Evolutionary conservation across 768 basidiomycete genomes (phyloP).

Genomic region (Lactarius psammicola): DNA sequence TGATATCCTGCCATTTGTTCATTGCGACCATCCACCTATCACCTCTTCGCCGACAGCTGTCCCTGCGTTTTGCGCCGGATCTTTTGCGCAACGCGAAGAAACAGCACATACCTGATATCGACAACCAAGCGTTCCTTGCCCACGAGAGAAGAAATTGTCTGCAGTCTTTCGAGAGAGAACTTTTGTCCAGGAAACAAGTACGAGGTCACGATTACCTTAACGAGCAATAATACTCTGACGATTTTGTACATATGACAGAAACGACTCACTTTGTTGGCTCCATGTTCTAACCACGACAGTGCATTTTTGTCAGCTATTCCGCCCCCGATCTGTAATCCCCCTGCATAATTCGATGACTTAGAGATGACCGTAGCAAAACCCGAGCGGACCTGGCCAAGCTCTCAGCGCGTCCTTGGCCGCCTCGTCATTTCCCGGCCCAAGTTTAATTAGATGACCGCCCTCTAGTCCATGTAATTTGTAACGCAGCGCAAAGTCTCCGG

Average conservation of each 20-base stretch:
- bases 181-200: conserved; percentile 84
- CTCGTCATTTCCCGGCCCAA: conserved; percentile 84
- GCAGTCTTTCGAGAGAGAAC: conserved; percentile 74
- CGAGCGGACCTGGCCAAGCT: conserved; percentile 73
- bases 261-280: conserved; percentile 79
- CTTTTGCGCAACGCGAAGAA: not conserved
- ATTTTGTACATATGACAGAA: conserved; percentile 13
- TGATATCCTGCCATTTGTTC: conserved; percentile 98
- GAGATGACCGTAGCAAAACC: not conserved
- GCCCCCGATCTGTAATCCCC: conserved; percentile 85
- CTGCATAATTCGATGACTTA: conserved; percentile 2
- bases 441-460: conserved; percentile 96
- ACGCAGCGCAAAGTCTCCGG: conserved; percentile 75
- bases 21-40: conserved; percentile 91
- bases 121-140: conserved; percentile 90
- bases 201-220: conserved; percentile 95
- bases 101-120: conserved; percentile 74
- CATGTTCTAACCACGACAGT: conserved; percentile 76
- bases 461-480: conserved; percentile 66
- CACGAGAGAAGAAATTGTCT: conserved; percentile 56
- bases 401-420: conserved; percentile 83
- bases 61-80: not conserved
- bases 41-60: conserved; percentile 77
- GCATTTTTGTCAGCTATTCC: conserved; percentile 86
- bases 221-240: conserved; percentile 2